Evolutionary conservation across 257 asterid species (phyloP), one percentile per base, ranked within the genome.

Genomic region (Jacaranda copaia): DNA sequence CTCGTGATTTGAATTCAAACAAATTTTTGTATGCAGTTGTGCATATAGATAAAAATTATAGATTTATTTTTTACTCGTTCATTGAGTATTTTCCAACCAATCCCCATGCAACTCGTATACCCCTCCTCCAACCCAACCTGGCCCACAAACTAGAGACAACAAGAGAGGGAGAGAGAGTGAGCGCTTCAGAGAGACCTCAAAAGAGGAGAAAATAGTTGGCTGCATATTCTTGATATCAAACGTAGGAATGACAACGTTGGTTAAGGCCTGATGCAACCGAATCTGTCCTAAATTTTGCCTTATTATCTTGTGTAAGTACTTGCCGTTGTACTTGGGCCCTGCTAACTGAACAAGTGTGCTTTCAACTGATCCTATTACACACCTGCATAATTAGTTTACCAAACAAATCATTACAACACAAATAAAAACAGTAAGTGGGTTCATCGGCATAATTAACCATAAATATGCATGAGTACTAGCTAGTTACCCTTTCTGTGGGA

Each of bases 161-260:
- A 4, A 63, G 73, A 75, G 76, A 57, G 75, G 66, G 82, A 70
- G 77, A 57, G 40, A 61, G 72, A n/a, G n/a, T n/a, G n/a, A n/a
- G n/a, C n/a, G n/a, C n/a, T n/a, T n/a, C n/a, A n/a, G n/a, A 68
- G 55, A 18, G 45, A 88, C 96, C 90, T 76, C 81, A 38, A 55
- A 84, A 9, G 88, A 81, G 18, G 88, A 84, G 86, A 90, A 90
- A 32, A 90, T 62, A 46, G 68, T 75, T 14, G 93, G 96, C 77
- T 82, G 87, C 78, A 87, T 36, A 62, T 61, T 73, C 77, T 63
- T 81, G 83, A 88, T 88, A 76, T 88, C 96, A 72, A 90, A 90
- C 0, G 88, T 61, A 9, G 93, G 87, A 62, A 90, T 74, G 32
- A 82, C 90, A 71, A 88, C 79, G 6, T 82, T 81, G 18, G 96